Evolutionary conservation across 768 basidiomycete genomes (phyloP).

Genomic region (Coprinopsis cinerea): DNA sequence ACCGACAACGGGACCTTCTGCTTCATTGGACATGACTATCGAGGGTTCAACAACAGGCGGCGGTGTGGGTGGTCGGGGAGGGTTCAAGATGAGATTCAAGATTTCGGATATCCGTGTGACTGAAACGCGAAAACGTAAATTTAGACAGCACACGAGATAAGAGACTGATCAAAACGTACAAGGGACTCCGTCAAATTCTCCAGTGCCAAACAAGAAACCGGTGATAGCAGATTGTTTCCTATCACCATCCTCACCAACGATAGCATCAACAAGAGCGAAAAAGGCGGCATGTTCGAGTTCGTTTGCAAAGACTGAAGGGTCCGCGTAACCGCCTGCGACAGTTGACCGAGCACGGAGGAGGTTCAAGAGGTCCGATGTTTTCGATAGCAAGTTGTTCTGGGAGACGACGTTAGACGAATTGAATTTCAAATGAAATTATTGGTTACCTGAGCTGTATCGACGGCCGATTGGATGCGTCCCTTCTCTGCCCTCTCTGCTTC

Average conservation of each 20-base stretch:
- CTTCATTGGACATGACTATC: conserved; percentile 14
- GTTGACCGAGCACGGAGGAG: conserved; percentile 54
- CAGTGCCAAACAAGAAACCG: conserved; percentile 51
- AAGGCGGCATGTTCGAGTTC: conserved; percentile 52
- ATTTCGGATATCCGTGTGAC: conserved; percentile 60
- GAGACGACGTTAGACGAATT: conserved; percentile 1
- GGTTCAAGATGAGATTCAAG: conserved; percentile 45
- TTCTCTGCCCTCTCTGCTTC: conserved; percentile 55
- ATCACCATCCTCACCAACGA: conserved; percentile 52
- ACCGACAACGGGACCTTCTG: conserved; percentile 31
- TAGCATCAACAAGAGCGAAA: conserved; percentile 42
- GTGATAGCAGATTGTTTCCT: conserved; percentile 44
- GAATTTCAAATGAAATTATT: not conserved
- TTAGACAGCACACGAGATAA: conserved; percentile 1
- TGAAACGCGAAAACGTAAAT: conserved; percentile 23
- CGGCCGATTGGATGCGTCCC: conserved; percentile 47
- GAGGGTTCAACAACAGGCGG: conserved; percentile 16
- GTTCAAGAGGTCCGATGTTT: conserved; percentile 45
- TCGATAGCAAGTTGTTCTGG: conserved; percentile 40
- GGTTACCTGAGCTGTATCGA: conserved; percentile 55
- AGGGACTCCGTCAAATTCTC: conserved; percentile 54
- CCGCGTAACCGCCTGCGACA: conserved; percentile 39
- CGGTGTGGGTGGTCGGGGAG: conserved; percentile 37
- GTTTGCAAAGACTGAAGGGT: conserved; percentile 38
- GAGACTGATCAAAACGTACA: conserved; percentile 39